A percentile compares a stretch with the other conserved stretches of the same genome.
These are phyloP conservation scores for Gryganskiella cystojenkinii DNA, from an alignment of 192 early-diverging fungal genomes.

Conservation along the genomic window DNA sequence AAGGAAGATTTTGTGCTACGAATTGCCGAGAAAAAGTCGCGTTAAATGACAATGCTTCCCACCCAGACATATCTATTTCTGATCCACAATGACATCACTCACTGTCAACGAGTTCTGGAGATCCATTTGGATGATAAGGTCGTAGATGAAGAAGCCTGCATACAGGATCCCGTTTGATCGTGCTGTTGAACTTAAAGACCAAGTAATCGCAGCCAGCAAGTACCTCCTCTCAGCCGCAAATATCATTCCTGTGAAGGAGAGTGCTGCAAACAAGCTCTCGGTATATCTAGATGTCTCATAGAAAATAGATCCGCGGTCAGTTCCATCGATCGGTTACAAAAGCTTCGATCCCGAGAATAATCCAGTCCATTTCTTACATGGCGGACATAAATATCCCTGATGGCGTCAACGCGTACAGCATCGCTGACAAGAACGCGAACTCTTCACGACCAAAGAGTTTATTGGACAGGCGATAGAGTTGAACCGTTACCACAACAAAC, in stretches of 20 bases:
- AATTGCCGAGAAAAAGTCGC: background rate
- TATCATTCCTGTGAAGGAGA: conserved; percentile 85
- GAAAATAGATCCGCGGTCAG: too few relatives aligned
- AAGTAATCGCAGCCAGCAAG: conserved; percentile 71
- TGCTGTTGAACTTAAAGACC: conserved; percentile 66
- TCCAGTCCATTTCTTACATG: conserved; percentile 41
- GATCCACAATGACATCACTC: background rate
- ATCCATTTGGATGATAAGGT: conserved; percentile 62
- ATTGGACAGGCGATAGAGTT: conserved; percentile 65
- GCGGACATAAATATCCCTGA: conserved; percentile 89
- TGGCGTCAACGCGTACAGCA: conserved; percentile 82
- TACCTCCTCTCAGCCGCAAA: conserved; percentile 56
- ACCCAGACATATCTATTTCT: background rate
- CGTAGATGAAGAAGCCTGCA: conserved; percentile 85
- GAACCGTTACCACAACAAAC: conserved; percentile 78
- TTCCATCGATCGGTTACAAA: too few relatives aligned
- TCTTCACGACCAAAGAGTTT: conserved; percentile 55
- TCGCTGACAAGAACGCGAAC: conserved; percentile 70
- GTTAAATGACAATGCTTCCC: background rate
- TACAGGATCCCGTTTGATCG: conserved; percentile 87
- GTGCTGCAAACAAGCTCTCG: conserved; percentile 84
- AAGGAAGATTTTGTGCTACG: conserved; percentile 13
- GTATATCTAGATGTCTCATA: conserved; percentile 75
- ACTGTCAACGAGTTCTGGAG: conserved; percentile 6
- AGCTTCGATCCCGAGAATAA: too few relatives aligned